Base-by-base conservation (phyloP, 2,329 filamentous ascomycete species). In the Neophaeococcomyces mojaviensis region DNA sequence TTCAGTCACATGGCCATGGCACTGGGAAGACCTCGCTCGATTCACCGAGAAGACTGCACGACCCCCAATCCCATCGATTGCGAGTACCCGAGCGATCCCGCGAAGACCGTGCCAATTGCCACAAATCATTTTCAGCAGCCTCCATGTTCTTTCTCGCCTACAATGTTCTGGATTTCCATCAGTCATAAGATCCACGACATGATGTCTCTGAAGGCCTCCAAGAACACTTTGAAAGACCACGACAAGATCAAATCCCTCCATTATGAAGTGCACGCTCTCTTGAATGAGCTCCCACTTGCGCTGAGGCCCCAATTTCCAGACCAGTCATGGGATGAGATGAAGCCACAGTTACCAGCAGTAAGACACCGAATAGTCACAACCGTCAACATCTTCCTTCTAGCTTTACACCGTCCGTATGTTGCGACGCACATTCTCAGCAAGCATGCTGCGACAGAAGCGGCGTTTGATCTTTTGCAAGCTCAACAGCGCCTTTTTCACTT, bases 11-110 rank as follows among this genome's bases (percentile, higher is more conserved):
- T 33, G 32, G 32, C 46, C 19, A 24, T 48, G 22, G 13, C 26
- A 12, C 22, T 49, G 5, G 46, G 35, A 4, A 13, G 46, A n/a
- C 46, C 46, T 24, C 15, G 46, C 26, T 18, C 33, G 12, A 24
- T 49, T 20, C 40, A 49, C 35, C 33, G 46, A 16, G 46, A 49
- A 32, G 46, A 49, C 19, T 39, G 30, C 30, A 39, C 40, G 15
- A 45, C 46, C n/a, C 19, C 41, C 3, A 35, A 31, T 18, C 46
- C 46, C 5, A 18, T 45, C 9, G 34, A 39, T 24, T 39, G 46
- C 15, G 36, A 49, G 10, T 40, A 39, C 35, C 28, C 41, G 28
- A 13, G 28, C 18, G 30, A 44, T 32, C 33, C 35, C 2, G 16
- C 33, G 15, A 33, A 24, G 16, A 39, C 46, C 18, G 18, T 48